Evolutionary conservation across 208 protist genomes (phyloP), one percentile per base, ranked within the genome.

Genomic region (Trypanosoma avium): DNA sequence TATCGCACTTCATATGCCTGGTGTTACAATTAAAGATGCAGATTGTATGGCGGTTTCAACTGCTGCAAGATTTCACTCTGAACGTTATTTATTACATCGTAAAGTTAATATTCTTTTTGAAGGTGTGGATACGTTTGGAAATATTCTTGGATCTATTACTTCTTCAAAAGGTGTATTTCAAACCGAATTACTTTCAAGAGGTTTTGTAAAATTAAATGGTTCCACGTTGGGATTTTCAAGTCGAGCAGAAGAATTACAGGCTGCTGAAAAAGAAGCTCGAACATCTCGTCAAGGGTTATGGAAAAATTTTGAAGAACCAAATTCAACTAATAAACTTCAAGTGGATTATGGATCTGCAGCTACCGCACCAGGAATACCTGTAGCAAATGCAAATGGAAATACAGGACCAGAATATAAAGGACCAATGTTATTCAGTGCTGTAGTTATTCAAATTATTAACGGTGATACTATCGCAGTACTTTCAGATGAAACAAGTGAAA

Each of bases 161-260:
- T 92, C 86, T 29, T 49, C 75, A 3, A 91, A 94, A 61, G 86
- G 86, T 46, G 77, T 59, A 30, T 97, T 97, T 60, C 89, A 95
- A 65, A 79, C 83, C 60, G 89, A 95, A 67, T 81, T 97, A 2
- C 81, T 97, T 6, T 75, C 74, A 22, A 75, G 80, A 46, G 92
- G 92, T 40, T 76, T 90, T 42, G 87, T 76, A 13, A 90, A 84
- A 58, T 42, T 97, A 22, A 69, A 92, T 24, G 73, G 69, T 63
- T 40, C 61, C 12, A 93, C 89, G 1, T 65, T 93, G 40, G 50
- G 67, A 22, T 67, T 82, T 35, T 75, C 84, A 27, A 32, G 29
- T 21, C 75, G 68, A 55, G 63, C 79, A 21, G 73, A 73, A 27
- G 61, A 83, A 43, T 61, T 97, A 15, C 56, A 62, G 35, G 67